A percentile compares a stretch with the other conserved stretches of the same genome.
phyloP scores from a whole-genome alignment of 768 basidiomycete species.

The Lactarius sanguifluus region DNA sequence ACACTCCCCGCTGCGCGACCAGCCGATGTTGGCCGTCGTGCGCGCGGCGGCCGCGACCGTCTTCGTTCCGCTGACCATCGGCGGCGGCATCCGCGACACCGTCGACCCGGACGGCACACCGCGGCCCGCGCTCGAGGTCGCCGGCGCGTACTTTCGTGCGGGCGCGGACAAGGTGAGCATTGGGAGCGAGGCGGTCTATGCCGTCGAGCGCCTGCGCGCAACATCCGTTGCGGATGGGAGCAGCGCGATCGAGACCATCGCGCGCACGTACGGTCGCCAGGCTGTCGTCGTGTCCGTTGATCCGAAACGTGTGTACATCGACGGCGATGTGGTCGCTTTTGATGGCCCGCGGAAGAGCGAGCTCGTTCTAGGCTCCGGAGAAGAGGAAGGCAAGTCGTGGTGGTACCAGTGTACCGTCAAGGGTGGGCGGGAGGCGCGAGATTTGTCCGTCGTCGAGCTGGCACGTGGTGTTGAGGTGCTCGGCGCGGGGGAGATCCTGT shows the following conservation, averaged over 20 bases:
- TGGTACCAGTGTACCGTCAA: conserved; percentile 99
- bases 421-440: conserved; percentile 82
- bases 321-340: conserved; percentile 48
- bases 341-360: conserved; percentile 68
- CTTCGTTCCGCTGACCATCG: conserved; percentile 97
- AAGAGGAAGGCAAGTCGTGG: conserved; percentile 77
- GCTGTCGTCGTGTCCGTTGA: conserved; percentile 98
- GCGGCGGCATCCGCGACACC: conserved; percentile 96
- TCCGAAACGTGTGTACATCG: conserved; percentile 83
- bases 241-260: conserved; percentile 92
- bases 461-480: conserved; percentile 85
- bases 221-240: conserved; percentile 53
- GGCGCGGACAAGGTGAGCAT: conserved; percentile 99
- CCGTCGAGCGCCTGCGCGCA: conserved; percentile 78
- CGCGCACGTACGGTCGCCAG: conserved; percentile 86
- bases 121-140: conserved; percentile 88
- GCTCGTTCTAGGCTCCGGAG: conserved; percentile 48
- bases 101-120: conserved; percentile 92
- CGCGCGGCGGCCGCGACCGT: conserved; percentile 84
- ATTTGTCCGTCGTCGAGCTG: conserved; percentile 88
- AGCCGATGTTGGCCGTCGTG: conserved; percentile 97
- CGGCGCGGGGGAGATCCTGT: conserved; percentile 91
- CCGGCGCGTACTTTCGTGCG: conserved; percentile 92
- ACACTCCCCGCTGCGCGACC: conserved; percentile 90
- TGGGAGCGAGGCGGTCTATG: conserved; percentile 92